phyloP scores from a whole-genome alignment of 2,329 filamentous ascomycete species.

The Monilinia fructigena region DNA sequence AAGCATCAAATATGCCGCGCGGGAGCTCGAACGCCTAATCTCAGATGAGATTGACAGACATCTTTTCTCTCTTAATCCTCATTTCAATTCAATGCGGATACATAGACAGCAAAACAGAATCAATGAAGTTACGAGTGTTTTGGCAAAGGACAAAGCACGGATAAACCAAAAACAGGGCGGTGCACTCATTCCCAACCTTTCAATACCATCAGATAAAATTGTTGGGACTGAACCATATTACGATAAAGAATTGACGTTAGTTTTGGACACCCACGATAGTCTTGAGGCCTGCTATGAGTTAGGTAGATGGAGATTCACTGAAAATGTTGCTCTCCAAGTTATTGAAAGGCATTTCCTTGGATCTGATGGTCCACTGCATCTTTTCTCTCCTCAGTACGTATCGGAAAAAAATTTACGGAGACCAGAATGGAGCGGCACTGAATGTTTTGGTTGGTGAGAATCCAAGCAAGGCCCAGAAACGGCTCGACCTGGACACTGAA shows the following conservation, averaged over 20 bases:
- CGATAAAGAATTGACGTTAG: slow-evolving; percentile 19
- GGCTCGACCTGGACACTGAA: slow-evolving; percentile 18
- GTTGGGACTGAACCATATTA: background rate
- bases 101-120: slow-evolving; percentile 17
- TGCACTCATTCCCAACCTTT: slow-evolving; percentile 1
- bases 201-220: background rate
- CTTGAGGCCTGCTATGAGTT: slow-evolving; percentile 27
- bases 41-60: slow-evolving; percentile 23
- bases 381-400: slow-evolving; percentile 27
- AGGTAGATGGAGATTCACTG: slow-evolving; percentile 27
- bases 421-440: slow-evolving; percentile 20
- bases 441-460: slow-evolving; percentile 26
- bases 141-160: background rate
- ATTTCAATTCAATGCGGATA: slow-evolving; percentile 6
- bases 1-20: slow-evolving; percentile 23
- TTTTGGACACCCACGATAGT: slow-evolving; percentile 23
- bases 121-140: slow-evolving; percentile 18
- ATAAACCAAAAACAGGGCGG: background rate
- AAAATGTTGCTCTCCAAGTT: slow-evolving; percentile 29
- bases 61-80: slow-evolving; percentile 28
- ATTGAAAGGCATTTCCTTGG: slow-evolving; percentile 30
- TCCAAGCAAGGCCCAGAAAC: slow-evolving; percentile 19
- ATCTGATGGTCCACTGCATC: slow-evolving; percentile 20
- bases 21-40: slow-evolving; percentile 26
- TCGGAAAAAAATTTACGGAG: slow-evolving; percentile 25